Conservation (phyloP, 345 rosid species). For the Murraya paniculata region DNA sequence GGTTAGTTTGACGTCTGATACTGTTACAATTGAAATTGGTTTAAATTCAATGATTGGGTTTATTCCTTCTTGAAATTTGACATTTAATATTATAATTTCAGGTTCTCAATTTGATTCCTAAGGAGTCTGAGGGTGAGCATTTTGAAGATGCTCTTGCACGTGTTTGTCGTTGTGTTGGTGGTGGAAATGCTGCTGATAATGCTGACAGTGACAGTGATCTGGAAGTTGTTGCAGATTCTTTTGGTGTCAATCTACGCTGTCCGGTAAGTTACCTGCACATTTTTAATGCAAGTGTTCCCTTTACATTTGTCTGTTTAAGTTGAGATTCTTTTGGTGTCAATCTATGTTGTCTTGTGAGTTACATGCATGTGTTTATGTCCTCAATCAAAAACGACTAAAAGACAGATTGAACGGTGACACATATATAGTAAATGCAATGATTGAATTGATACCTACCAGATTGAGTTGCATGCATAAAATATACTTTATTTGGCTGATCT, state of each 20-base stretch:
- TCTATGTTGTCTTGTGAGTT: slow-evolving; percentile 83
- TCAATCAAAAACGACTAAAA: too few relatives aligned
- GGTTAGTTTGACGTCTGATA: not conserved
- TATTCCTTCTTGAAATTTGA: not conserved
- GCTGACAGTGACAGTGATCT: slow-evolving; percentile 95
- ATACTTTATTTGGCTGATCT: too few relatives aligned
- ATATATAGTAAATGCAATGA: too few relatives aligned
- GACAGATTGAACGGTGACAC: too few relatives aligned
- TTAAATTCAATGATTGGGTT: not conserved
- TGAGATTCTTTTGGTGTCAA: slow-evolving; percentile 58
- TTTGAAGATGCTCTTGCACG: slow-evolving; percentile 91
- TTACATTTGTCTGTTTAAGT: not conserved
- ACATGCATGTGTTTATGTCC: not conserved
- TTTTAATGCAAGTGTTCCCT: slow-evolving; percentile 2
- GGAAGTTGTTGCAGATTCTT: slow-evolving; percentile 93
- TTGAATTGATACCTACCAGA: too few relatives aligned
- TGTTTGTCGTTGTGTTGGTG: slow-evolving; percentile 88
- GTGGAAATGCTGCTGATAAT: slow-evolving; percentile 73
- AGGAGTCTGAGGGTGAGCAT: slow-evolving; percentile 76
- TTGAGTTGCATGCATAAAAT: too few relatives aligned
- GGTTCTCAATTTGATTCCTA: slow-evolving; percentile 80
- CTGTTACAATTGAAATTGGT: not conserved
- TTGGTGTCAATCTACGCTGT: slow-evolving; percentile 83
- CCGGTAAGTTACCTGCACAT: slow-evolving; percentile 60
- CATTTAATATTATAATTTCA: slow-evolving; percentile 19